Percentiles rank a stretch among this genome's conserved stretches.
Evolutionary conservation across 2,329 filamentous ascomycete species (phyloP).

Genomic region (Diplodia corticola): DNA sequence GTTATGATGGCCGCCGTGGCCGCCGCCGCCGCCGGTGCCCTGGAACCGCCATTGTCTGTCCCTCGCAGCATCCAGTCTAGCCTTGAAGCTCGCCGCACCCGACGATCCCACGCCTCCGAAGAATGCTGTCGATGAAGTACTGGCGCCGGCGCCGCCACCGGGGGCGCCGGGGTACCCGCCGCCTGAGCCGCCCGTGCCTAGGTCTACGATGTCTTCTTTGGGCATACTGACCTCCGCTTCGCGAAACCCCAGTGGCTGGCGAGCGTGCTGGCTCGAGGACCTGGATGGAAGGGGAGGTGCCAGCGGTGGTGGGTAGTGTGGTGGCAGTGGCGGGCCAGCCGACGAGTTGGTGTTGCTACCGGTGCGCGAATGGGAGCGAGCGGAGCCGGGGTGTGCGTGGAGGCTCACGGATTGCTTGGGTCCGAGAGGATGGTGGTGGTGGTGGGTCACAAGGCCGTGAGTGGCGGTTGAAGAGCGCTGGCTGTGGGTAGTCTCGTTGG

Average conservation of each 20-base stretch:
- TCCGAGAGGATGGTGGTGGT: background rate
- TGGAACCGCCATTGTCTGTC: conserved; percentile 35
- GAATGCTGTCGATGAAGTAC: background rate
- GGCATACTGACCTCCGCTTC: conserved; percentile 35
- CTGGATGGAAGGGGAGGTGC: background rate
- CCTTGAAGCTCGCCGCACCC: conserved; percentile 31
- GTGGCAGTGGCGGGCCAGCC: background rate
- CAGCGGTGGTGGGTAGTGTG: background rate
- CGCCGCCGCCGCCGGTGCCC: conserved; percentile 33
- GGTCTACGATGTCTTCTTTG: background rate
- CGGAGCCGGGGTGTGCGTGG: background rate
- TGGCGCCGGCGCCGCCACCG: background rate
- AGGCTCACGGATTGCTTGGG: background rate
- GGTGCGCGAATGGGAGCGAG: background rate
- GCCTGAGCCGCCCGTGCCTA: background rate
- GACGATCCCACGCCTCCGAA: conserved; percentile 7
- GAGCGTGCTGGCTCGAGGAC: background rate
- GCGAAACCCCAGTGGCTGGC: conserved; percentile 36
- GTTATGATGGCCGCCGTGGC: background rate
- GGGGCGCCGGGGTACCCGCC: background rate
- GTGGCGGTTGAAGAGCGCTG: conserved; percentile 3
- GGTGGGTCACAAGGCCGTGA: background rate
- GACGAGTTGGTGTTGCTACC: conserved; percentile 2
- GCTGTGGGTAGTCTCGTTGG: conserved; percentile 32
- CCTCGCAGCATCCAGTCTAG: conserved; percentile 35